phyloP scores from a whole-genome alignment of 2,329 filamentous ascomycete genomes.

The Aspergillus sp. region DNA sequence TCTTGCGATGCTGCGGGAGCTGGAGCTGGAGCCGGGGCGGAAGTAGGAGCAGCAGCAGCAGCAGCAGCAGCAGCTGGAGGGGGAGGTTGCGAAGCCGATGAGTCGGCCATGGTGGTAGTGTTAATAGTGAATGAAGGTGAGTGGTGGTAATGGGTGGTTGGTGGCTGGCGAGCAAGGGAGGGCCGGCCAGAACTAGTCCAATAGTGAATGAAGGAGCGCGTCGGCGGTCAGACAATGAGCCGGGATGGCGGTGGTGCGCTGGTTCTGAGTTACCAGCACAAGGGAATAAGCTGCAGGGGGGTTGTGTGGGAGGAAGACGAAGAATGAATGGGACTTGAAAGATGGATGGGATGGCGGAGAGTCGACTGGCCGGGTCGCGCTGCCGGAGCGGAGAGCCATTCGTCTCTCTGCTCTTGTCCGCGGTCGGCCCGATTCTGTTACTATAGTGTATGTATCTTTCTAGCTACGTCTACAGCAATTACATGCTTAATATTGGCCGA shows the following conservation, averaged over 20 bases:
- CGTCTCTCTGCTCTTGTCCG: background rate
- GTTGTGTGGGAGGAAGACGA: background rate
- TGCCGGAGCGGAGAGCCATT: background rate
- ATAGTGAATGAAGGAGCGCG: background rate
- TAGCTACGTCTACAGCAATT: background rate
- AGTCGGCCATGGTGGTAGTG: slow-evolving; percentile 37
- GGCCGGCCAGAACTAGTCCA: background rate
- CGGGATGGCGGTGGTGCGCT: background rate
- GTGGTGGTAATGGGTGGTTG: slow-evolving; percentile 14
- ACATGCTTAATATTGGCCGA: background rate
- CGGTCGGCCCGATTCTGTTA: slow-evolving; percentile 2
- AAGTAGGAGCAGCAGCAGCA: slow-evolving; percentile 20
- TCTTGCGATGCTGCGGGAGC: slow-evolving; percentile 27
- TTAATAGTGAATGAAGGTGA: no score
- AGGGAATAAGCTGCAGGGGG: background rate
- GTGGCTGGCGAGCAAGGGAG: slow-evolving; percentile 22
- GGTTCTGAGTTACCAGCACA: background rate
- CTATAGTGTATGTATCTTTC: background rate
- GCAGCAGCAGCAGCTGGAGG: slow-evolving; percentile 15
- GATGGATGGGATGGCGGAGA: background rate
- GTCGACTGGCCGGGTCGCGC: background rate
- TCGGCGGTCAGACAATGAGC: slow-evolving; percentile 1
- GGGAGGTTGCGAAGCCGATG: slow-evolving; percentile 29
- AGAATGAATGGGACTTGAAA: background rate
- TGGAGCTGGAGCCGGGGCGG: slow-evolving; percentile 23